A percentile compares a stretch with the other conserved stretches of the same genome.
phyloP scores from a whole-genome alignment of 768 basidiomycete genomes.

The Leucocoprinus leucothites region DNA sequence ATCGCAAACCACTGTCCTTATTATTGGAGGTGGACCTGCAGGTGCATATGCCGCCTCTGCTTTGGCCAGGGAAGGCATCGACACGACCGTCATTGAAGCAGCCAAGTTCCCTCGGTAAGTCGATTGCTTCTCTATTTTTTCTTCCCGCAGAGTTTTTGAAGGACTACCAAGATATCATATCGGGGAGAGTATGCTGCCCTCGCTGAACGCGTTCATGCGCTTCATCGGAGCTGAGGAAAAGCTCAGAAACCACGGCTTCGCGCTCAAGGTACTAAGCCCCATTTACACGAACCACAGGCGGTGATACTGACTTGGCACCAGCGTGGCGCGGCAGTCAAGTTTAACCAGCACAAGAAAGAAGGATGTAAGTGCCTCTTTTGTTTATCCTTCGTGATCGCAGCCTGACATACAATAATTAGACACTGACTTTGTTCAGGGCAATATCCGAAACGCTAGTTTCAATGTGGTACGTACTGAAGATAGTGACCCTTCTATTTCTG shows the following conservation, averaged over 20 bases:
- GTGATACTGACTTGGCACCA: slow-evolving; percentile 13
- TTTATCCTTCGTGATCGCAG: not conserved
- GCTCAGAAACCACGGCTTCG: slow-evolving; percentile 29
- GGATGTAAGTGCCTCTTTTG: slow-evolving; percentile 28
- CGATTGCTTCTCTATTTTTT: too few relatives aligned
- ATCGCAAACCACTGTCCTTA: slow-evolving; percentile 26
- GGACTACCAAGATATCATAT: slow-evolving; percentile 29
- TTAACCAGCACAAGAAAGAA: slow-evolving; percentile 34
- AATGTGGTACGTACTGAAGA: slow-evolving; percentile 29
- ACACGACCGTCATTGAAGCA: slow-evolving; percentile 38
- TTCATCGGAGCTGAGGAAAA: slow-evolving; percentile 36
- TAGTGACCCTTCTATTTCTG: not conserved
- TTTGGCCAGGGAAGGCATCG: slow-evolving; percentile 38
- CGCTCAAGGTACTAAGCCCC: slow-evolving; percentile 25
- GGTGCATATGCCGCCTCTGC: slow-evolving; percentile 45
- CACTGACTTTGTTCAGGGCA: slow-evolving; percentile 30
- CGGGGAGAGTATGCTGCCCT: slow-evolving; percentile 37
- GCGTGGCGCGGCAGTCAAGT: slow-evolving; percentile 40
- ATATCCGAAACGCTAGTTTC: slow-evolving; percentile 28
- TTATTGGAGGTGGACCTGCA: slow-evolving; percentile 46
- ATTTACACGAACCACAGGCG: not conserved
- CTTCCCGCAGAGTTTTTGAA: not conserved
- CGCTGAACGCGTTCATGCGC: slow-evolving; percentile 28
- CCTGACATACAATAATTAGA: slow-evolving; percentile 18
- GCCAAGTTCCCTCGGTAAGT: slow-evolving; percentile 38